Evolutionary conservation across 2,329 filamentous ascomycete genomes (phyloP), one percentile per base, ranked within the genome.

Genomic region (Elsinoe ampelina): DNA sequence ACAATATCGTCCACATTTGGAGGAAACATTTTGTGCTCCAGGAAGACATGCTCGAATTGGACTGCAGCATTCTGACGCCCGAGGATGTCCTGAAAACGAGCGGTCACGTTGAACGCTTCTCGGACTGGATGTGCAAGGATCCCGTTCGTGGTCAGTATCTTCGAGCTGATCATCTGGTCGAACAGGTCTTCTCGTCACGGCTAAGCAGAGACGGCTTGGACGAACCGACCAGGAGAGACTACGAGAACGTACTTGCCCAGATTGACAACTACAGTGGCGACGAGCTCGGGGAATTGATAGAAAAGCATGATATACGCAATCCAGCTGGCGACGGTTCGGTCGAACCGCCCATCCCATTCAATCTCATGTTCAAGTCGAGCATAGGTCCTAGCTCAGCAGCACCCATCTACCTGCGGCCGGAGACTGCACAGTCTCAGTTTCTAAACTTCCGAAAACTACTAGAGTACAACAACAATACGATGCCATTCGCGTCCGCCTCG

Each of bases 401-500:
- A 60, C 82, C 87, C 47, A 91, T 89, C 55, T 96, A 89, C 71
- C 79, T 96, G 58, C 83, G 91, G 56, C 93, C 93, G 45, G 93
- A 98, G 74, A 98, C 93, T 22, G 93, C 93, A 3, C 93, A 98
- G 78, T 92, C 92, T 62, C 93, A 98, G 75, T 98, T 98, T 75
- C 77, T 97, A 62, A 96, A 95, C 75, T 98, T 98, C 72, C 83
- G 86, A 65, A 96, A 96, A 77, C 83, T 98, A 47, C 84, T 97
- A 58, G 92, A 96, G 63, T 97, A 91, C 78, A 97, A 96, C 77
- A 88, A 95, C 73, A 83, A 89, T 67, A 80, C 84, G 65, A 95
- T 98, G 87, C 93, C 93, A 22, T 97, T 98, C 68, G 93, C 93
- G 11, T 97, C 92, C 50, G 93, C 93, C 45, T 95, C 88, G 36